phyloP scores from a whole-genome alignment of 106 monocot genomes.

The Dendrobium chrysotoxum region DNA sequence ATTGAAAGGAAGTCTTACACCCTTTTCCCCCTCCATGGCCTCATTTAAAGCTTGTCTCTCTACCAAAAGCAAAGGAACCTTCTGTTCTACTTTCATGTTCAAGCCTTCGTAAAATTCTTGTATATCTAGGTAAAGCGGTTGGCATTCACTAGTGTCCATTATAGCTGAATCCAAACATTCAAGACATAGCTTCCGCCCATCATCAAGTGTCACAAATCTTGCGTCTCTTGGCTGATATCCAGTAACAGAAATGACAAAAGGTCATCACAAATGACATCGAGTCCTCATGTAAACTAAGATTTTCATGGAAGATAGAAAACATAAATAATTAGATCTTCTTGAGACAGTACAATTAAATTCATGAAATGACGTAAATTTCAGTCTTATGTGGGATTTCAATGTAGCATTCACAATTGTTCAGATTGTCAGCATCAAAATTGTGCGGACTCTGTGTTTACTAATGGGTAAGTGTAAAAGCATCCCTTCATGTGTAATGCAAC shows the following conservation, averaged over 20 bases:
- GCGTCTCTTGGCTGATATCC: conserved; percentile 55
- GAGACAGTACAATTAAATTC: not conserved
- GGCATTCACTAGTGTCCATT: conserved; percentile 90
- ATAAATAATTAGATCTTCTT: not conserved
- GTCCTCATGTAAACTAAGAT: not conserved
- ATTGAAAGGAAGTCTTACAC: no score
- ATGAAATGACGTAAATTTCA: not conserved
- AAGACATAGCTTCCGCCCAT: conserved; percentile 82
- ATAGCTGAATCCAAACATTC: conserved; percentile 88
- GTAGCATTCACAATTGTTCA: not conserved
- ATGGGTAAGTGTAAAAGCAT: not conserved
- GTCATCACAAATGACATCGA: not conserved
- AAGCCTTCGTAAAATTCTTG: conserved; percentile 96
- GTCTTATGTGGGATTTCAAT: not conserved
- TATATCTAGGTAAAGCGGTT: conserved; percentile 89
- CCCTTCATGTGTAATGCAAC: conserved; percentile 10
- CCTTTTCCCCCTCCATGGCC: conserved; percentile 94
- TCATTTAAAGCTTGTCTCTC: conserved; percentile 95
- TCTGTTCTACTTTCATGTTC: conserved; percentile 89
- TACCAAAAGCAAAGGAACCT: conserved; percentile 82
- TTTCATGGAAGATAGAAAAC: not conserved
- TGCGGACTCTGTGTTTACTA: not conserved
- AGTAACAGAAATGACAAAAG: not conserved
- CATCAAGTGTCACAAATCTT: conserved; percentile 59
- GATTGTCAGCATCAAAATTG: not conserved